Evolutionary conservation across 2,329 filamentous ascomycete genomes (phyloP).

Genomic region (Aspergillus persii): DNA sequence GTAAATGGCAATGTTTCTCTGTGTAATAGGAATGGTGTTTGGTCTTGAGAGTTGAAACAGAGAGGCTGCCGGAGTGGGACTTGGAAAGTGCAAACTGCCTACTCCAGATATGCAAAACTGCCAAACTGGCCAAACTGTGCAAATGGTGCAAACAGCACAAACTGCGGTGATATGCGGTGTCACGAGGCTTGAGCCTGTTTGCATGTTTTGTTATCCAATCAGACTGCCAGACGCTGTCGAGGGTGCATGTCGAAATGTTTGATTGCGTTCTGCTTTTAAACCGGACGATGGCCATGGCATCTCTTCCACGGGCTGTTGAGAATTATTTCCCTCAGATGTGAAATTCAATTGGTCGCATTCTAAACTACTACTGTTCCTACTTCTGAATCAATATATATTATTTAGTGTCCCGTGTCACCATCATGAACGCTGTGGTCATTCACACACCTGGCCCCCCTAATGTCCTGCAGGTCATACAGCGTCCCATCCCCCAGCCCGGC

Average conservation of each 20-base stretch:
- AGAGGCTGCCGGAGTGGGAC: not conserved
- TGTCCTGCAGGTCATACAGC: slow-evolving; percentile 39
- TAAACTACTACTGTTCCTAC: not conserved
- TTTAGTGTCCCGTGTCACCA: slow-evolving; percentile 11
- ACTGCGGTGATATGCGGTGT: not conserved
- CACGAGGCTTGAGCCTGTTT: not conserved
- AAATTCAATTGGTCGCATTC: not conserved
- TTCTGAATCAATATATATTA: not conserved
- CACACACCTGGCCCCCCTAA: slow-evolving; percentile 39
- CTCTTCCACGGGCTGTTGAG: not conserved
- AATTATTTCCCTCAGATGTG: not conserved
- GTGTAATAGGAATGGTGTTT: not conserved
- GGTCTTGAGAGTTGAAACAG: too few relatives aligned
- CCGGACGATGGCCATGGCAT: not conserved
- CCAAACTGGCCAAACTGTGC: not conserved
- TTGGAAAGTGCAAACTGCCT: not conserved
- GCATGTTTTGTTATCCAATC: not conserved
- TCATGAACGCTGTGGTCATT: slow-evolving; percentile 48
- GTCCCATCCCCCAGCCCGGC: slow-evolving; percentile 41
- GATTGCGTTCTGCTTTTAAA: not conserved
- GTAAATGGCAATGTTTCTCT: not conserved
- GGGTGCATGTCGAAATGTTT: not conserved
- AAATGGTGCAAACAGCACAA: slow-evolving; percentile 1
- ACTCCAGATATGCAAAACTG: not conserved
- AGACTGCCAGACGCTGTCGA: not conserved